Evolutionary conservation across 495 filamentous ascomycete genomes (phyloP), one percentile per base, ranked within the genome.

Genomic region (Penicillium cataractarum): DNA sequence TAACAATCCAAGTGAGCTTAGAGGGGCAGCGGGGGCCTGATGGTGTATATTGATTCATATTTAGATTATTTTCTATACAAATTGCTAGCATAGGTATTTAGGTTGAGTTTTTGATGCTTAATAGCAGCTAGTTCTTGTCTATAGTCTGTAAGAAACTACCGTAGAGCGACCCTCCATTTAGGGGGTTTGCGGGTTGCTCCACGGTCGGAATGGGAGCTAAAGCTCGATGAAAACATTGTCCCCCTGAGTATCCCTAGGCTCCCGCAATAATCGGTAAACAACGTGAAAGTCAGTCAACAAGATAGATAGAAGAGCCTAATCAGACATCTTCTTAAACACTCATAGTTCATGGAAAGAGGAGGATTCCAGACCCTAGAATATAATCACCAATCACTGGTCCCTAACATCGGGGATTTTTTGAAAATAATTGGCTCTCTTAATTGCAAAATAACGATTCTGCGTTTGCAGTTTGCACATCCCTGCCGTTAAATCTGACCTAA

Each of bases 141-240:
- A 33, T 32, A 22, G 29, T 35, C n/a, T 31, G n/a, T 33, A 24
- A 40, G 13, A 17, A 39, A 26, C 7, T 15, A 8, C 31, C 6
- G 53, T 10, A 42, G 15, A n/a, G 8, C 49, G 1, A 8, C 26
- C 29, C 21, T 0, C n/a, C 10, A 46, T 55, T 55, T 26, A 61
- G 58, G 58, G 51, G 49, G 3, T 21, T 33, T 48, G n/a, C 15
- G 19, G 27, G 55, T 21, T 10, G 32, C 57, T 60, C 57, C 46
- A 31, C 57, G 50, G 58, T 54, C 50, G 58, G 49, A 53, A 53
- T 60, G 57, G 44, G 31, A 60, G 50, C 31, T 42, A 55, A 26
- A 22, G 32, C 31, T 55, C 29, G 31, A 39, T 15, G 22, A 17
- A 37, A n/a, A 55, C 7, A 1, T 19, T 7, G 13, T 15, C 52